These are phyloP conservation scores for Lecanoromycetidae sp. DNA, from an alignment of 2,329 filamentous ascomycete species.

Conservation along the genomic window DNA sequence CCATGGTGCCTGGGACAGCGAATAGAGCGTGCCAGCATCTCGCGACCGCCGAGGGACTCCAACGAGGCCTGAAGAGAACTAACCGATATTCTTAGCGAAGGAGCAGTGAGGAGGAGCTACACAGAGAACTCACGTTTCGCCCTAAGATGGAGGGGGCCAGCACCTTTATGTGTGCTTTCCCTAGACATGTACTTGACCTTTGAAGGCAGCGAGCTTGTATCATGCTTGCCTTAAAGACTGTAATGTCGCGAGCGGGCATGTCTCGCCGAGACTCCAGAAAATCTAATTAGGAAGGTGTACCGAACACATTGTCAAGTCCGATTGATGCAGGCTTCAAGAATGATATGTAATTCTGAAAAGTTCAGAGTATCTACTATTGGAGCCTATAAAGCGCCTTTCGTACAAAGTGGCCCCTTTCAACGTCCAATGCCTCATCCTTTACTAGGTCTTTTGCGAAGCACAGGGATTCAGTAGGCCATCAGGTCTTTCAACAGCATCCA, in stretches of 20 bases:
- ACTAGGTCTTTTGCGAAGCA: too few species aligned
- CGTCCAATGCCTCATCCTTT: too few species aligned
- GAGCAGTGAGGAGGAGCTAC: not conserved
- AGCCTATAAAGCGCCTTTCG: too few species aligned
- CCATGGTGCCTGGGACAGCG: not conserved
- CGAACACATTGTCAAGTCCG: too few species aligned
- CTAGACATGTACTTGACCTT: not conserved
- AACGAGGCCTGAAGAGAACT: slow-evolving; percentile 2
- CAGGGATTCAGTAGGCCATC: not conserved
- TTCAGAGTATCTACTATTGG: too few species aligned
- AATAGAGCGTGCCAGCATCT: not conserved
- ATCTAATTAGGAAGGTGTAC: not conserved
- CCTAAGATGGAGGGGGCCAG: not conserved
- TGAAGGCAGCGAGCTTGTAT: slow-evolving; percentile 12
- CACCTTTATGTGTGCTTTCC: not conserved
- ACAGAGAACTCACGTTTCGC: not conserved
- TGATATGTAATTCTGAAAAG: too few species aligned
- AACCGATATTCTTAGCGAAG: not conserved
- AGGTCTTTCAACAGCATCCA: not conserved
- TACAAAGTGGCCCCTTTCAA: too few species aligned
- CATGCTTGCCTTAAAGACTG: slow-evolving; percentile 1
- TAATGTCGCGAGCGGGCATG: not conserved
- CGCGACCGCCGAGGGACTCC: not conserved
- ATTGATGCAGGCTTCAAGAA: too few species aligned
- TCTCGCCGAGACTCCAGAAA: not conserved